These are phyloP conservation scores for Aureobasidium sp. DNA, from an alignment of 2,329 filamentous ascomycete genomes.

Conservation along the genomic window DNA sequence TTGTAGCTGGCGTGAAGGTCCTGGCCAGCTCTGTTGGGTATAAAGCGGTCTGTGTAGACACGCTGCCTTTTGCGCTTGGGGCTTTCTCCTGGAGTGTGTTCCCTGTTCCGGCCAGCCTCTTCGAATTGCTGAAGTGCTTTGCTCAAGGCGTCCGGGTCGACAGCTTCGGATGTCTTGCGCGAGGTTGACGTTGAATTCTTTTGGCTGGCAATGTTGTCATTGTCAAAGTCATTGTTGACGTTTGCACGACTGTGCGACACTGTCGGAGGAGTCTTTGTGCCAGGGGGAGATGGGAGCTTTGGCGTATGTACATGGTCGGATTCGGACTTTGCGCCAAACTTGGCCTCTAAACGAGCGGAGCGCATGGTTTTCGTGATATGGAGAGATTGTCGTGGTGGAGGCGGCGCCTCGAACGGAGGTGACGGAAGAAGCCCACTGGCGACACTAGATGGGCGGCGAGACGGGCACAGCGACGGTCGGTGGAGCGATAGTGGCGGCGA, in stretches of 20 bases:
- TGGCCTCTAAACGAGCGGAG: slow-evolving; percentile 10
- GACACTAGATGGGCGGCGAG: background rate
- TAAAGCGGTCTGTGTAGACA: slow-evolving; percentile 68
- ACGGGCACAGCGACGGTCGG: background rate
- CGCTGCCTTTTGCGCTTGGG: slow-evolving; percentile 63
- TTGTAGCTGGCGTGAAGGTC: slow-evolving; percentile 91
- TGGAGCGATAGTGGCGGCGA: background rate
- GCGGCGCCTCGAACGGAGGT: slow-evolving; percentile 3
- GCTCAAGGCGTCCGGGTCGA: slow-evolving; percentile 53
- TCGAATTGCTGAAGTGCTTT: slow-evolving; percentile 58
- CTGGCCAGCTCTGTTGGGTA: slow-evolving; percentile 86
- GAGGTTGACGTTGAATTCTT: slow-evolving; percentile 20
- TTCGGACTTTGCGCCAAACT: slow-evolving; percentile 18
- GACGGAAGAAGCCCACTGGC: slow-evolving; percentile 3
- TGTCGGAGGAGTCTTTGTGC: slow-evolving; percentile 55
- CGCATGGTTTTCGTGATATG: background rate
- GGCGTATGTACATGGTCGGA: slow-evolving; percentile 35
- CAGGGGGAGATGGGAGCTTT: slow-evolving; percentile 47
- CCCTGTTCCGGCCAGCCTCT: slow-evolving; percentile 50
- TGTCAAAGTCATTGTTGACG: slow-evolving; percentile 20
- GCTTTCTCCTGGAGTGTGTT: slow-evolving; percentile 57
- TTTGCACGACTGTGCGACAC: slow-evolving; percentile 39
- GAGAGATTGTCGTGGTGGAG: slow-evolving; percentile 1
- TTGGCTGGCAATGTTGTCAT: background rate
- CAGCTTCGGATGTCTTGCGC: slow-evolving; percentile 43